Conservation (phyloP, 176 grass and related monocot species). For the Zea luxurians region DNA sequence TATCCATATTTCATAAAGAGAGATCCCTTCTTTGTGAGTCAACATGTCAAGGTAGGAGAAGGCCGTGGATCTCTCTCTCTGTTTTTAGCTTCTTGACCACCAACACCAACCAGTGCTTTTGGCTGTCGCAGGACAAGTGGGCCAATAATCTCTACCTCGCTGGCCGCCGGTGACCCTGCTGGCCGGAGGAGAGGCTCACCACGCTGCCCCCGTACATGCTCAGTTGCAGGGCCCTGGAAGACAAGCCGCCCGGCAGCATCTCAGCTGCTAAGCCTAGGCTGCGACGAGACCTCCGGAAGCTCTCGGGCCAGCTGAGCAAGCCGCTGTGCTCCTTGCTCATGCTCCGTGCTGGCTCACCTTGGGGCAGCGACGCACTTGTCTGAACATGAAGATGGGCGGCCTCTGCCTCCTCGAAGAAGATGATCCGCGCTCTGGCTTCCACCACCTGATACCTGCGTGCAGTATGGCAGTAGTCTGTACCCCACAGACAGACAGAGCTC, state of each 20-base stretch:
- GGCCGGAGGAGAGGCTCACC: conserved; percentile 39
- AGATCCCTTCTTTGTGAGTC: too few relatives aligned
- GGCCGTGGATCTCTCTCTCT: too few relatives aligned
- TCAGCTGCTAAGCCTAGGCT: conserved; percentile 41
- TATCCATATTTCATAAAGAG: too few relatives aligned
- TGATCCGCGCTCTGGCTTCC: conserved; percentile 68
- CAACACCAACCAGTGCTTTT: neutral
- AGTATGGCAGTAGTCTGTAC: conserved; percentile 50
- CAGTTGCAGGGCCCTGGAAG: conserved; percentile 72
- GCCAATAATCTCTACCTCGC: conserved; percentile 85
- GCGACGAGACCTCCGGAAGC: conserved; percentile 45
- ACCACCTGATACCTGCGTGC: conserved; percentile 66
- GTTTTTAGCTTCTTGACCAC: neutral
- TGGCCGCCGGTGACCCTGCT: conserved; percentile 14
- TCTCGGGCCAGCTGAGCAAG: conserved; percentile 83
- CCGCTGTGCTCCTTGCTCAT: conserved; percentile 63
- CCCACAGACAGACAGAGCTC: neutral
- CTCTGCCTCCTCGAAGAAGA: conserved; percentile 61
- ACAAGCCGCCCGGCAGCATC: conserved; percentile 43
- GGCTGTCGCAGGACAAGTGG: conserved; percentile 56
- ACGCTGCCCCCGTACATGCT: conserved; percentile 83
- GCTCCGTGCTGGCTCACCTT: conserved; percentile 39
- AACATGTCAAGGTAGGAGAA: too few relatives aligned
- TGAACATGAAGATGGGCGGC: conserved; percentile 38
- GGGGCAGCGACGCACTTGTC: conserved; percentile 45